A percentile compares a stretch with the other conserved stretches of the same genome.
Conservation (phyloP, 768 basidiomycete genomes). For the Psilocybe cyanescens region DNA sequence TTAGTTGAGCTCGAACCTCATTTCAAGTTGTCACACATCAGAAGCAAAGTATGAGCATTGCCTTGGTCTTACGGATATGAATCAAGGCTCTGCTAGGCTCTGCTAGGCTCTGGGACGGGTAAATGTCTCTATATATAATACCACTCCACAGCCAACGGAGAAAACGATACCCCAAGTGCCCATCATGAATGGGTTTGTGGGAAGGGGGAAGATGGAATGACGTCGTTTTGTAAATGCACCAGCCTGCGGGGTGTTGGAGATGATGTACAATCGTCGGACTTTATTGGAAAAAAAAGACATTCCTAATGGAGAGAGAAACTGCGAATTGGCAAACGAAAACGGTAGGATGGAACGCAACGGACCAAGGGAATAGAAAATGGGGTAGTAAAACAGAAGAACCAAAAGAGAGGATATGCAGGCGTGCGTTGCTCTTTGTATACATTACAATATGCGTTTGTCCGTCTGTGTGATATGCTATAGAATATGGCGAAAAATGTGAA, state of each 20-base stretch:
- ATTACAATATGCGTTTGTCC: conserved; percentile 13
- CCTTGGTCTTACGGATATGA: not conserved
- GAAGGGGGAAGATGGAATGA: not conserved
- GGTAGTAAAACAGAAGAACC: no score
- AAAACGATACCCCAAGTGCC: not conserved
- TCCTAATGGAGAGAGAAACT: not conserved
- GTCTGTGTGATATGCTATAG: conserved; percentile 3
- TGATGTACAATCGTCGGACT: not conserved
- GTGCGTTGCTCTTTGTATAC: conserved; percentile 9
- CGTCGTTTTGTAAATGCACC: not conserved
- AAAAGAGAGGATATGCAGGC: conserved; percentile 1
- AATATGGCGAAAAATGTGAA: not conserved
- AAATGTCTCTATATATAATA: no score
- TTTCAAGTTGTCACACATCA: no score
- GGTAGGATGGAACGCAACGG: no score
- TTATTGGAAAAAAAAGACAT: not conserved
- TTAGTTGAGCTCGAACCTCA: not conserved
- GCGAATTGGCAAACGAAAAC: not conserved
- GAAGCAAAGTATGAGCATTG: not conserved
- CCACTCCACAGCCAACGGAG: not conserved
- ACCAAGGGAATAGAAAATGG: not conserved
- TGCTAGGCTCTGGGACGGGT: not conserved
- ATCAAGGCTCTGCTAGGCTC: not conserved
- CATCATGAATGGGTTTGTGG: not conserved
- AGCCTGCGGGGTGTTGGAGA: not conserved